These are phyloP conservation scores for Pleurozium schreberi DNA, from an alignment of 225 moss, liverwort and hornwort species.

Conservation along the genomic window DNA sequence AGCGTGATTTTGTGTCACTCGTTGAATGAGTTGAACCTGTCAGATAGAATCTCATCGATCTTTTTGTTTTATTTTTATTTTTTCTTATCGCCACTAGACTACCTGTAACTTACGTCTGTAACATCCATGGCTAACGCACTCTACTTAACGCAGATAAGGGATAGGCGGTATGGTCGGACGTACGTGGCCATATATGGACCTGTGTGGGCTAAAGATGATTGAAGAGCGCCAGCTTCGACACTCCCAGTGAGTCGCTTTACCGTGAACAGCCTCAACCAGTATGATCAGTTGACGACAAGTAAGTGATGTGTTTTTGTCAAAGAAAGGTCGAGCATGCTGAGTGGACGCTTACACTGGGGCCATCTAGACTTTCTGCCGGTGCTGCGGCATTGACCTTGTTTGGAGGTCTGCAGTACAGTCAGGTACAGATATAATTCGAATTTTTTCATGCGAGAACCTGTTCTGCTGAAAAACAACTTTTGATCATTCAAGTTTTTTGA, in stretches of 20 bases:
- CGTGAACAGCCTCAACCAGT: neutral
- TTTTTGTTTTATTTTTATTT: too few relatives aligned
- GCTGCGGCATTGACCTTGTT: neutral
- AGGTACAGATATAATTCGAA: too few relatives aligned
- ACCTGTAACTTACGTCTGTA: too few relatives aligned
- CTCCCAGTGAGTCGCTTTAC: neutral
- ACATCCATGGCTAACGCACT: neutral
- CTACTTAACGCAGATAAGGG: slow-evolving; percentile 38
- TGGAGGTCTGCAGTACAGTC: too few relatives aligned
- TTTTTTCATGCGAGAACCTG: too few relatives aligned
- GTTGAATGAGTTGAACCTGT: neutral
- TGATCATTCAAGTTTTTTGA: too few relatives aligned
- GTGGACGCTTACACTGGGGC: neutral
- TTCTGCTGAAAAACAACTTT: too few relatives aligned
- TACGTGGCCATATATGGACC: slow-evolving; percentile 89
- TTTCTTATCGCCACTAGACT: neutral
- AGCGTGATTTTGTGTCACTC: neutral
- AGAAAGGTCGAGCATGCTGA: neutral
- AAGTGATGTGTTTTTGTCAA: neutral
- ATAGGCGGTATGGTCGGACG: slow-evolving; percentile 81
- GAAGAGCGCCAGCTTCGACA: neutral
- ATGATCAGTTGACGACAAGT: too few relatives aligned
- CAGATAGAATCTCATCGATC: too few relatives aligned
- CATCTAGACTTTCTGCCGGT: neutral
- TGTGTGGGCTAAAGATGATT: slow-evolving; percentile 47